Percentiles rank a stretch among this genome's conserved stretches.
Evolutionary conservation across 164 flowering plant species (phyloP).

Genomic region (Chimonanthus salicifolius): DNA sequence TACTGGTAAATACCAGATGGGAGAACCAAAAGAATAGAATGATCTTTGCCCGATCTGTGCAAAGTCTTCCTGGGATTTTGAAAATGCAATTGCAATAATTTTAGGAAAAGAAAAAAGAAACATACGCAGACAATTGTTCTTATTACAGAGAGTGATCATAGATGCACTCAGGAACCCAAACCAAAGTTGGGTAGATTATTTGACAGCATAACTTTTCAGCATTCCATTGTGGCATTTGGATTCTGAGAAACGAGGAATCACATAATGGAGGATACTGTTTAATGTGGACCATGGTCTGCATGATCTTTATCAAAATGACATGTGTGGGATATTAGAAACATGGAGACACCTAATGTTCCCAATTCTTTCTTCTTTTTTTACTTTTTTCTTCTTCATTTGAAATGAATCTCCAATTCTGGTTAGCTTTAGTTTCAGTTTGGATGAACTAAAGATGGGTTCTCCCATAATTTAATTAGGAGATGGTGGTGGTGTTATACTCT

Average conservation of each 20-base stretch:
- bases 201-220: neutral
- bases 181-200: neutral
- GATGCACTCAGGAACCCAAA: neutral
- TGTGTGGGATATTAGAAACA: no score
- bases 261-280: neutral
- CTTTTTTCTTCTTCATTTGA: no score
- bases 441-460: no score
- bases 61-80: constrained; percentile 49
- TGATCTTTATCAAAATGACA: no score
- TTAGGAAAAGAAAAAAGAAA: neutral
- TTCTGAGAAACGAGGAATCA: neutral
- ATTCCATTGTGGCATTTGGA: no score
- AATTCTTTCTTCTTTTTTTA: no score
- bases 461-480: no score
- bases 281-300: no score
- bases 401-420: no score
- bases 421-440: no score
- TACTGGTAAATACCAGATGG: constrained; percentile 81
- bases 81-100: neutral
- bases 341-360: no score
- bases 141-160: neutral
- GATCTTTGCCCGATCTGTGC: constrained; percentile 81
- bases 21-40: constrained; percentile 61
- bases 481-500: no score
- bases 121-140: neutral